Conservation (phyloP, 352 stramenopile genomes). For the Phytophthora cactorum region DNA sequence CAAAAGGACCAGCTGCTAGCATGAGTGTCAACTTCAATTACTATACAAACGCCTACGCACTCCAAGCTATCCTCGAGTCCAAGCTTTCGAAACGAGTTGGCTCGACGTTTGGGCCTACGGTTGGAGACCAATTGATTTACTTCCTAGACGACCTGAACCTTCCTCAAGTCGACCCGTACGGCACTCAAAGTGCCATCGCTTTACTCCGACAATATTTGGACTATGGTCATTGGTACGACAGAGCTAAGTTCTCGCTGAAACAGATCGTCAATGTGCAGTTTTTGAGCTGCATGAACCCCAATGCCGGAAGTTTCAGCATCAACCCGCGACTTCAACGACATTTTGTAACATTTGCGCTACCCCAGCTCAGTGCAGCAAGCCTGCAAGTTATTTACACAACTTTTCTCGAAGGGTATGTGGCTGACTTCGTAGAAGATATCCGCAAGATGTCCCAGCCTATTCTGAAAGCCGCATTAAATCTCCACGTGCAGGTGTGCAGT, state of each 20-base stretch:
- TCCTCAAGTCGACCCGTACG: slow-evolving; percentile 94
- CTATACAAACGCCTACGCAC: slow-evolving; percentile 70
- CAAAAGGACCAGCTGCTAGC: slow-evolving; percentile 46
- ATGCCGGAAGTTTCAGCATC: slow-evolving; percentile 91
- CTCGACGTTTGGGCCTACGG: slow-evolving; percentile 76
- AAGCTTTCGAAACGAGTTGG: slow-evolving; percentile 91
- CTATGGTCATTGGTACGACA: slow-evolving; percentile 96
- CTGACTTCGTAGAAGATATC: slow-evolving; percentile 94
- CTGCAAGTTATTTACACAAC: slow-evolving; percentile 95
- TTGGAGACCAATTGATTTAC: slow-evolving; percentile 91
- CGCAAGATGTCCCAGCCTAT: slow-evolving; percentile 87
- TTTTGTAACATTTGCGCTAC: slow-evolving; percentile 95
- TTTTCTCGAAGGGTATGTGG: slow-evolving; percentile 94
- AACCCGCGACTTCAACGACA: slow-evolving; percentile 95
- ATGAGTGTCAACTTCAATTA: slow-evolving; percentile 90
- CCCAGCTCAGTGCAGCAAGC: slow-evolving; percentile 84
- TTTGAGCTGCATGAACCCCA: slow-evolving; percentile 96
- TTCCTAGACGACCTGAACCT: slow-evolving; percentile 98
- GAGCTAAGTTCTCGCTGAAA: slow-evolving; percentile 92
- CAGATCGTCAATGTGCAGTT: slow-evolving; percentile 96
- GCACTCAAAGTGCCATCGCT: slow-evolving; percentile 94
- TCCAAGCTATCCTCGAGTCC: slow-evolving; percentile 90
- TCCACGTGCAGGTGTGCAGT: slow-evolving; percentile 85
- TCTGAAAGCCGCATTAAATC: slow-evolving; percentile 85
- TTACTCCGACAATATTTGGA: slow-evolving; percentile 95